Evolutionary conservation across 768 basidiomycete genomes (phyloP).

Genomic region (Psilocybe tampanensis): DNA sequence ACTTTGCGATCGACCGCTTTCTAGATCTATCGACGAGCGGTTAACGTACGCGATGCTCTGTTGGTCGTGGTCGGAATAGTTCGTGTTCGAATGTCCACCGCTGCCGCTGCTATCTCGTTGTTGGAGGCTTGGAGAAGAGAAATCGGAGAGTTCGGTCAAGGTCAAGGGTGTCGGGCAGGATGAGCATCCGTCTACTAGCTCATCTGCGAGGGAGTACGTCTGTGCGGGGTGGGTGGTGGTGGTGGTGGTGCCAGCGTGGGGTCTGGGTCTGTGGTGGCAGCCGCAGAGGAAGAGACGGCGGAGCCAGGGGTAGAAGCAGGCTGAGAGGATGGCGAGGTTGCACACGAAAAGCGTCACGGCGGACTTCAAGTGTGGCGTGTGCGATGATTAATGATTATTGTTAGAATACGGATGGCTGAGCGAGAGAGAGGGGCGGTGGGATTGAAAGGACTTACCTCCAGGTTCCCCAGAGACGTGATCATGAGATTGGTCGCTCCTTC

Average conservation of each 20-base stretch:
- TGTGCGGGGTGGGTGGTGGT: too few relatives aligned
- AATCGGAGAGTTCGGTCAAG: background rate
- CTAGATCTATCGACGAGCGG: background rate
- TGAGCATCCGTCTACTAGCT: background rate
- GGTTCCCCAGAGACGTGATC: background rate
- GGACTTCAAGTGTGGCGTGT: background rate
- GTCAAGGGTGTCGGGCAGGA: background rate
- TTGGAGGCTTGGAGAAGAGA: background rate
- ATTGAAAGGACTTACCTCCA: background rate
- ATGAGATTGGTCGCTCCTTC: background rate
- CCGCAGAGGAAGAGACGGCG: background rate
- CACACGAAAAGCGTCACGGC: background rate
- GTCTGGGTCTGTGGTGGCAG: too few relatives aligned
- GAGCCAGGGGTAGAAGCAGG: background rate
- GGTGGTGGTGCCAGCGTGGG: too few relatives aligned
- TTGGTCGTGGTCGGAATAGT: background rate
- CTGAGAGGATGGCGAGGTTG: constrained; percentile 3
- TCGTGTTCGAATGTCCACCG: background rate
- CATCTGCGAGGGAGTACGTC: background rate
- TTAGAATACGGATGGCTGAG: too few relatives aligned
- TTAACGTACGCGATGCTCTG: background rate
- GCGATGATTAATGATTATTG: background rate
- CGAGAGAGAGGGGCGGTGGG: too few relatives aligned
- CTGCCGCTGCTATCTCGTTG: too few relatives aligned
- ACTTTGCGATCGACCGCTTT: background rate